Evolutionary conservation across 371 early-diverging fungal genomes (phyloP).

Genomic region (Smittium mucronatum): DNA sequence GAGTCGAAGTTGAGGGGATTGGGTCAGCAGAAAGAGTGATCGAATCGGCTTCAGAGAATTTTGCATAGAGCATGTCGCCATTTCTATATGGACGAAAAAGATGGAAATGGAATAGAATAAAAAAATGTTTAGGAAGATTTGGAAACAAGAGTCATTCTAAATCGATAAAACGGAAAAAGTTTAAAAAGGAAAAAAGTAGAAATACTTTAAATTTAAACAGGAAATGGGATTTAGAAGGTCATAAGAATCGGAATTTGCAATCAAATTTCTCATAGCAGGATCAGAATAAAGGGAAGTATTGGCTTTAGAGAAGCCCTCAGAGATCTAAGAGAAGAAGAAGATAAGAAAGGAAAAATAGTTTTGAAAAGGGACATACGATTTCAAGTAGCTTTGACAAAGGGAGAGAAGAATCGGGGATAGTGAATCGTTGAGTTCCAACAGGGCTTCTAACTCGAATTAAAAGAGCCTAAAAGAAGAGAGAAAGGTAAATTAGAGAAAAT

Average conservation of each 20-base stretch:
- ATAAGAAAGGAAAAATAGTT: not conserved
- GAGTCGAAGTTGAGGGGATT: too few species aligned
- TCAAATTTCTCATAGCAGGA: not conserved
- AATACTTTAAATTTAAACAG: too few species aligned
- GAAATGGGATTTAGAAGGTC: too few species aligned
- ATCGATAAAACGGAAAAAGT: too few species aligned
- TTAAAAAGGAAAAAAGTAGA: too few species aligned
- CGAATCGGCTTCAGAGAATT: not conserved
- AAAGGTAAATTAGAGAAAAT: not conserved
- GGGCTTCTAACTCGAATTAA: not conserved
- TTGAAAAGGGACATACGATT: not conserved
- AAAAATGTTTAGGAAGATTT: not conserved
- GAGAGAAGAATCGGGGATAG: not conserved
- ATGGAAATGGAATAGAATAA: not conserved
- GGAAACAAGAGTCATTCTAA: too few species aligned
- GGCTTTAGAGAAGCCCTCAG: not conserved
- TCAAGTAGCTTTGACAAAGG: not conserved
- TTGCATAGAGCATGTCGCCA: constrained; percentile 9
- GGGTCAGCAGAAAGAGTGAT: too few species aligned
- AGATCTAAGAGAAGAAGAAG: not conserved
- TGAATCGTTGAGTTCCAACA: not conserved
- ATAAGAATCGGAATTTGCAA: not conserved
- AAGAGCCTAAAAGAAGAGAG: not conserved
- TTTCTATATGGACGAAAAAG: constrained; percentile 1
- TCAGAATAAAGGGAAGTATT: not conserved